A percentile compares a stretch with the other conserved stretches of the same genome.
These are phyloP conservation scores for Ormosia emarginata DNA, from an alignment of 306 rosid genomes.

Conservation along the genomic window DNA sequence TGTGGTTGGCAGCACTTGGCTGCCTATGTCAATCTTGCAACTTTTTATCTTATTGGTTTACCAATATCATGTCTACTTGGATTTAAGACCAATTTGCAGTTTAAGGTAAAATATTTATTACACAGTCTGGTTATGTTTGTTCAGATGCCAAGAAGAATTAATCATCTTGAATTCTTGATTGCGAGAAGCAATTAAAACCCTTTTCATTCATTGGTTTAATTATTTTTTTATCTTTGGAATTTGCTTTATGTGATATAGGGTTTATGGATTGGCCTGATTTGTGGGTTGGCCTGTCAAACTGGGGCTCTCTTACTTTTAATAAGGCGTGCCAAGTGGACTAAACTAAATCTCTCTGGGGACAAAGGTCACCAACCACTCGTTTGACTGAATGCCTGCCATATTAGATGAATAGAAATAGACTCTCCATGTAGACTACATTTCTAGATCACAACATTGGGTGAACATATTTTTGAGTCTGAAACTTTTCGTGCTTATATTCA, in stretches of 20 bases:
- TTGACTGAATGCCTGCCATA: not conserved
- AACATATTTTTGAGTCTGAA: not conserved
- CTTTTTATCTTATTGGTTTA: constrained; percentile 67
- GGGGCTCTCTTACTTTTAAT: constrained; percentile 42
- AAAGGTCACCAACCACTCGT: not conserved
- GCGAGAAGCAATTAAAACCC: not conserved
- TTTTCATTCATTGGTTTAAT: not conserved
- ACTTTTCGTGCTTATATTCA: not conserved
- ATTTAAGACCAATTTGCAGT: constrained; percentile 50
- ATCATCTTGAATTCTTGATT: not conserved
- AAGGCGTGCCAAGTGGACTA: constrained; percentile 43
- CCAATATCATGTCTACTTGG: constrained; percentile 59
- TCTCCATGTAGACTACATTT: not conserved
- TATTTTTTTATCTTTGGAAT: not conserved
- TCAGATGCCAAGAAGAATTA: not conserved
- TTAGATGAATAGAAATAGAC: not conserved
- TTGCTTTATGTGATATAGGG: constrained; percentile 43
- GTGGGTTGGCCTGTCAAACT: constrained; percentile 61
- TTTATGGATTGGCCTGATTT: constrained; percentile 79
- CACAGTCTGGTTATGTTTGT: not conserved
- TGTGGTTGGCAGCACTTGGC: constrained; percentile 80
- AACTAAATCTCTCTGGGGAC: constrained; percentile 18
- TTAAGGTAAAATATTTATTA: constrained; percentile 43
- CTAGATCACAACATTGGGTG: not conserved
- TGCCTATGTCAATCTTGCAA: constrained; percentile 55